These are phyloP conservation scores for Arachnopeziza araneosa DNA, from an alignment of 2,329 filamentous ascomycete genomes.

Conservation along the genomic window DNA sequence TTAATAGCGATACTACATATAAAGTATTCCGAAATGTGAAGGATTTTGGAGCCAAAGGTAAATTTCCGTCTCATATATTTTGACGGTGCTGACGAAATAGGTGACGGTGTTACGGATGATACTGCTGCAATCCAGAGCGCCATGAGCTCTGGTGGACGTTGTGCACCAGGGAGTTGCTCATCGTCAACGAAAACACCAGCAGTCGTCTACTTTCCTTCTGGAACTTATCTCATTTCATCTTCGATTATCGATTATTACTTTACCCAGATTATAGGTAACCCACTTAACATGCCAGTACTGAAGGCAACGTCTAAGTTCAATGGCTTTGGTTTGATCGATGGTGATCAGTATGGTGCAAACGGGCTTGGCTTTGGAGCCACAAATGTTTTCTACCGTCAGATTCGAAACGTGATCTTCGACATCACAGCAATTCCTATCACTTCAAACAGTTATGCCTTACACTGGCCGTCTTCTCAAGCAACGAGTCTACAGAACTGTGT, in stretches of 20 bases:
- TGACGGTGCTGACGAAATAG: slow-evolving; percentile 31
- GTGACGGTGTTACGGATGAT: slow-evolving; percentile 83
- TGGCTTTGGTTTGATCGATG: slow-evolving; percentile 83
- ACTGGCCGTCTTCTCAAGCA: slow-evolving; percentile 50
- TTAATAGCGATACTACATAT: neutral
- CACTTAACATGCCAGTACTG: slow-evolving; percentile 55
- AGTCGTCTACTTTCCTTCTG: slow-evolving; percentile 24
- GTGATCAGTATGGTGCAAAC: slow-evolving; percentile 70
- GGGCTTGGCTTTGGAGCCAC: slow-evolving; percentile 70
- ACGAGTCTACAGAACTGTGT: slow-evolving; percentile 57
- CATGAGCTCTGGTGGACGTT: slow-evolving; percentile 1
- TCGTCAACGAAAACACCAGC: slow-evolving; percentile 43
- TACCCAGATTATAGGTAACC: slow-evolving; percentile 24
- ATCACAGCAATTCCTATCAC: slow-evolving; percentile 30
- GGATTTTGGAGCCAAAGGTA: neutral
- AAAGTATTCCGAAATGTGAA: slow-evolving; percentile 1
- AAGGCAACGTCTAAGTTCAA: slow-evolving; percentile 65
- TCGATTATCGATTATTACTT: slow-evolving; percentile 18
- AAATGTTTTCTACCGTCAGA: slow-evolving; percentile 59
- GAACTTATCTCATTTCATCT: slow-evolving; percentile 23
- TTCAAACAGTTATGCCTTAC: slow-evolving; percentile 36
- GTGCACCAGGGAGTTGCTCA: slow-evolving; percentile 39
- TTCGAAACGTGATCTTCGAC: slow-evolving; percentile 62
- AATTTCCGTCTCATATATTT: neutral
- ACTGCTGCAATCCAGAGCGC: slow-evolving; percentile 70